Percentiles rank a stretch among this genome's conserved stretches.
These are phyloP conservation scores for Pseudomassariella vexata DNA, from an alignment of 2,329 filamentous ascomycete genomes.

Conservation along the genomic window DNA sequence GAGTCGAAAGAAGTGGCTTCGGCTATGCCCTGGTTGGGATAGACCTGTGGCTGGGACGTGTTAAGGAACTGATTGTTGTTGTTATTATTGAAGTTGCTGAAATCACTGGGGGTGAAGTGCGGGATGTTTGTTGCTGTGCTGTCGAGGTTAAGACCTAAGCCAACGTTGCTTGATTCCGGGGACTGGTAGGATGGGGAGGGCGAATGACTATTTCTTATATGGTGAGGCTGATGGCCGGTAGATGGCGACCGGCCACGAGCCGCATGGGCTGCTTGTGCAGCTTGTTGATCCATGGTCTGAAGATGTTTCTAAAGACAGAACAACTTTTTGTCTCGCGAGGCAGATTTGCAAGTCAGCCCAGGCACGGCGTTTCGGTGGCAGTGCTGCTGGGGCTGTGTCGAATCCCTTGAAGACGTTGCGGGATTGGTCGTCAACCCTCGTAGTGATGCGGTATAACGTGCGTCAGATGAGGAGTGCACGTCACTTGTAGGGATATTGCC, in stretches of 20 bases:
- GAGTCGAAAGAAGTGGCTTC: constrained; percentile 26
- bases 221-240: constrained; percentile 45
- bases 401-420: neutral
- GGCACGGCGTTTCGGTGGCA: constrained; percentile 9
- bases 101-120: constrained; percentile 35
- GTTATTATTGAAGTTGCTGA: constrained; percentile 38
- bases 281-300: constrained; percentile 10
- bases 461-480: no score
- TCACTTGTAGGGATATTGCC: no score
- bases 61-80: constrained; percentile 41
- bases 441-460: no score
- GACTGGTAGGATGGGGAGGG: constrained; percentile 54
- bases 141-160: constrained; percentile 55
- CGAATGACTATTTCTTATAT: constrained; percentile 66
- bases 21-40: constrained; percentile 35
- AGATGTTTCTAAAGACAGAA: constrained; percentile 10
- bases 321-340: constrained; percentile 8
- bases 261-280: constrained; percentile 11
- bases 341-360: constrained; percentile 11
- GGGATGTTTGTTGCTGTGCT: constrained; percentile 37
- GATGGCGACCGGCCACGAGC: constrained; percentile 57
- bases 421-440: constrained; percentile 5
- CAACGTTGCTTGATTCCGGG: constrained; percentile 42
- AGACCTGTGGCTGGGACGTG: constrained; percentile 40
- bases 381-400: constrained; percentile 9